phyloP scores from a whole-genome alignment of 805 yeast genomes.

The Ascoidea rubescens region DNA sequence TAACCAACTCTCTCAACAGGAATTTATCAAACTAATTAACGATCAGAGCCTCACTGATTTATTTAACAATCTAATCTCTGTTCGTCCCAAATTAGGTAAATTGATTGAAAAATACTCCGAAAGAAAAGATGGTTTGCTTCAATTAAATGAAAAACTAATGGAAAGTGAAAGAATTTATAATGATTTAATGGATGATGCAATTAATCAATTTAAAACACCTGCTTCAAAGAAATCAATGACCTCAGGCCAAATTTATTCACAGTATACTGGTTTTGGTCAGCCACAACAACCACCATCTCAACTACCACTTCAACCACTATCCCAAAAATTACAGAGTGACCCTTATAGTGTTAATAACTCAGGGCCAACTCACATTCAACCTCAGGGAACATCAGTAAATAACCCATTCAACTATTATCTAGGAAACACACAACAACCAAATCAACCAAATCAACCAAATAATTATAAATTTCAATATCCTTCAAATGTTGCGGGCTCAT shows the following conservation, averaged over 20 bases:
- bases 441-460: neutral
- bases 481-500: neutral
- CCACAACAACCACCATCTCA: constrained; percentile 19
- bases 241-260: neutral
- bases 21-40: constrained; percentile 23
- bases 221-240: constrained; percentile 1
- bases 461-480: neutral
- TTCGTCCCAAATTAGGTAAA: constrained; percentile 63
- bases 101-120: constrained; percentile 66
- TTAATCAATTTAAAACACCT: constrained; percentile 11
- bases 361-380: neutral
- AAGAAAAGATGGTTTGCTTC: constrained; percentile 64
- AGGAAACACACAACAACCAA: neutral
- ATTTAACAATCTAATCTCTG: constrained; percentile 57
- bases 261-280: neutral
- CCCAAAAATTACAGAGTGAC: constrained; percentile 1
- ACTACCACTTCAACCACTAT: constrained; percentile 22
- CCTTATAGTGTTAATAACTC: neutral
- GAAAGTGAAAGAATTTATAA: constrained; percentile 60
- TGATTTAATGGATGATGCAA: constrained; percentile 44
- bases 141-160: constrained; percentile 55
- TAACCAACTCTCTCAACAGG: constrained; percentile 19
- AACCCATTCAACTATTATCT: neutral
- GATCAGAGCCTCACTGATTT: constrained; percentile 58
- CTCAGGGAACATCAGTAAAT: neutral